phyloP scores from a whole-genome alignment of 768 basidiomycete genomes.

The Calocera viscosa region DNA sequence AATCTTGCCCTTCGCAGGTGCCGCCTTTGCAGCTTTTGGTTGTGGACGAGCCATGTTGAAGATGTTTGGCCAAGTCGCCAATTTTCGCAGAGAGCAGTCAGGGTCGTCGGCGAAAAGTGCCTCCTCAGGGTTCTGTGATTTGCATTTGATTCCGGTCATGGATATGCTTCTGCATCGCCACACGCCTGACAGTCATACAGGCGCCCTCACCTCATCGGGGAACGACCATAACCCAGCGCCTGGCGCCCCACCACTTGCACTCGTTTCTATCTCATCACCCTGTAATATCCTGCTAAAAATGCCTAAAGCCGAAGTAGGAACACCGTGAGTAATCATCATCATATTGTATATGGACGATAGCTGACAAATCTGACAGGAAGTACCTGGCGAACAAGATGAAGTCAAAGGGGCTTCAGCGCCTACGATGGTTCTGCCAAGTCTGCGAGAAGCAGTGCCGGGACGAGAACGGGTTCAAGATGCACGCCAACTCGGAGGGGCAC shows the following conservation, averaged over 20 bases:
- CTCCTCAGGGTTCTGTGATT: not conserved
- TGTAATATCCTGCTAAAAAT: constrained; percentile 31
- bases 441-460: constrained; percentile 98
- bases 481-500: constrained; percentile 76
- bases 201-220: not conserved
- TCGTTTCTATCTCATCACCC: not conserved
- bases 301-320: constrained; percentile 77
- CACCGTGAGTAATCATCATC: constrained; percentile 33
- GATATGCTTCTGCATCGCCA: not conserved
- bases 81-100: not conserved
- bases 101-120: not conserved
- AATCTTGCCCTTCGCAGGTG: not conserved
- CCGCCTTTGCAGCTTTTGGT: not conserved
- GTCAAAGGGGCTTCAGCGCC: constrained; percentile 86
- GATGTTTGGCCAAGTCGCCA: not conserved
- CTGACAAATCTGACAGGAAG: constrained; percentile 30
- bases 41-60: not conserved
- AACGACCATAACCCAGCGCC: too few species aligned
- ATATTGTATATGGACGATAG: not conserved
- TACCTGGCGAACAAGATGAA: constrained; percentile 93
- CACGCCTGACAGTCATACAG: not conserved
- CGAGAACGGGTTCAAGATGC: constrained; percentile 98
- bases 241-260: too few species aligned
- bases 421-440: constrained; percentile 98
- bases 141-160: not conserved